Conservation (phyloP, 2,329 filamentous ascomycete species). For the Escovopsis sp. region DNA sequence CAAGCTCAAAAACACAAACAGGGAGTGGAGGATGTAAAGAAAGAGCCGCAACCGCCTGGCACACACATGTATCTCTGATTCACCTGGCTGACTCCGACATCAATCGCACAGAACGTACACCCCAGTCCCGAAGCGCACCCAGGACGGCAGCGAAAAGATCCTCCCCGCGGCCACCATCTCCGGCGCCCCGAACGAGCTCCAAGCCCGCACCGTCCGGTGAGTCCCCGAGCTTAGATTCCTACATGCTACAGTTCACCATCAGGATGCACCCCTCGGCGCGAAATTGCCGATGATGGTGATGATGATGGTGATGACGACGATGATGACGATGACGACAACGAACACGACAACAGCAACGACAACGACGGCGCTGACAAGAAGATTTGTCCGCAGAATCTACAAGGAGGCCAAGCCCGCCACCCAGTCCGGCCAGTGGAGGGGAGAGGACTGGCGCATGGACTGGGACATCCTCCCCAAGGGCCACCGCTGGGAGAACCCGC, state of each 20-base stretch:
- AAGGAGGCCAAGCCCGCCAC: constrained; percentile 86
- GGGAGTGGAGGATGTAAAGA: too few species aligned
- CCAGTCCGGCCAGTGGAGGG: constrained; percentile 80
- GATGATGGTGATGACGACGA: too few species aligned
- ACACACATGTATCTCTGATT: too few species aligned
- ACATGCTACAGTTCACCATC: too few species aligned
- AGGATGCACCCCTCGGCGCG: too few species aligned
- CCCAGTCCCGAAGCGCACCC: constrained; percentile 74
- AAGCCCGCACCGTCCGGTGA: constrained; percentile 87
- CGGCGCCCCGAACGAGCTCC: constrained; percentile 83
- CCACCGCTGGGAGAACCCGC: constrained; percentile 92
- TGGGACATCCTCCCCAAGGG: constrained; percentile 91
- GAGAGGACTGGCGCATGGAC: constrained; percentile 88
- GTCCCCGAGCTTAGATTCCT: constrained; percentile 10
- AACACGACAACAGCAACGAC: too few species aligned
- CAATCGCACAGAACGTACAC: constrained; percentile 57
- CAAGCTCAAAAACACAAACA: too few species aligned
- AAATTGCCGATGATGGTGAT: too few species aligned
- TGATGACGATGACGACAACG: too few species aligned
- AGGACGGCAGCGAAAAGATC: constrained; percentile 76
- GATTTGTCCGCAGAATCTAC: constrained; percentile 55
- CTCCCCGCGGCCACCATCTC: constrained; percentile 78
- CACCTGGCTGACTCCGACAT: neutral
- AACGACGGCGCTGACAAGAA: neutral
- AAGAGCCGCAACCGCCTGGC: too few species aligned